Conservation (phyloP, 768 basidiomycete species). For the Suillus subaureus region DNA sequence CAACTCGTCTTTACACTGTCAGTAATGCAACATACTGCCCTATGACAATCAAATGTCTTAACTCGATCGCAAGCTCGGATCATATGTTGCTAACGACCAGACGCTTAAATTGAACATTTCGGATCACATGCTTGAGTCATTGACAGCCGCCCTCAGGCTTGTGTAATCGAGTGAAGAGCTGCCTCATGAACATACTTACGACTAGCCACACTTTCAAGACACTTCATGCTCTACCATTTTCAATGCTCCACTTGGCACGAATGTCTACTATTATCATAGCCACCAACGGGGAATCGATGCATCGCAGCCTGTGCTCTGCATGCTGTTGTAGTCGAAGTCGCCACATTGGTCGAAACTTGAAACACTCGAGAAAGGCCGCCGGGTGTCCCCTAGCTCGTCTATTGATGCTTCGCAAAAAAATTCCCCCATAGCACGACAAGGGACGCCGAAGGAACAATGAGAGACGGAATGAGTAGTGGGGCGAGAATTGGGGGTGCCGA, state of each 20-base stretch:
- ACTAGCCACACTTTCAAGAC: not conserved
- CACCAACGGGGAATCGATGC: slow-evolving; percentile 67
- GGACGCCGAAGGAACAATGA: not conserved
- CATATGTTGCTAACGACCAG: not conserved
- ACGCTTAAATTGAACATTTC: not conserved
- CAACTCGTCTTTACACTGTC: not conserved
- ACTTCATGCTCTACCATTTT: slow-evolving; percentile 29
- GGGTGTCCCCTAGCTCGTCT: not conserved
- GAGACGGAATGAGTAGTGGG: not conserved
- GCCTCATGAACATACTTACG: not conserved
- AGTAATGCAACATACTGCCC: not conserved
- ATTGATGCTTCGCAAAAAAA: not conserved
- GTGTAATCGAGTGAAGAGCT: not conserved
- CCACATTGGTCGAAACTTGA: not conserved
- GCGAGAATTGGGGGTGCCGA: not conserved
- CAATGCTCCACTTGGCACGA: slow-evolving; percentile 78
- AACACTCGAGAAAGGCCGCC: not conserved
- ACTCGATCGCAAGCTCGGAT: not conserved
- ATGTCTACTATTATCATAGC: slow-evolving; percentile 57
- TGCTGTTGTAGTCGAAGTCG: not conserved
- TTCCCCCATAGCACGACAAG: not conserved
- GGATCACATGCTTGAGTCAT: not conserved
- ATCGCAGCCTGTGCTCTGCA: slow-evolving; percentile 82
- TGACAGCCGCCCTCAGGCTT: not conserved
- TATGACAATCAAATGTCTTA: not conserved